Base-by-base conservation (phyloP, 495 filamentous ascomycete species). In the Penicillium paxilli region DNA sequence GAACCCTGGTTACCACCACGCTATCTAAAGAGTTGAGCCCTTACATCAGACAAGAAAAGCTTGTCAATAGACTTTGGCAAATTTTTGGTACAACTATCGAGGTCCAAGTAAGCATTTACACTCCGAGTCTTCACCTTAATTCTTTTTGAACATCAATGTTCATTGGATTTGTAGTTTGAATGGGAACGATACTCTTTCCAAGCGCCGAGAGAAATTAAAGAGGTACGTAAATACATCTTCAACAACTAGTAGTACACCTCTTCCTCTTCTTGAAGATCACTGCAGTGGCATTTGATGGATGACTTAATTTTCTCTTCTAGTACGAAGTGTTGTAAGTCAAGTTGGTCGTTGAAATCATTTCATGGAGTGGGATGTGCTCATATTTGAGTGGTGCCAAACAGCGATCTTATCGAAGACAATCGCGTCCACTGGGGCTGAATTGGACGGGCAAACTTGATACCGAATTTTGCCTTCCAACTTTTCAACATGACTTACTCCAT, bases 31-130 rank as follows among this genome's bases (percentile, higher is more conserved):
- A 32, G 14, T 20, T 49, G 33, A 35, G 46, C 12, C 16, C 26
- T 35, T 49, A 49, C 17, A 49, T 49, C n/a, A 49, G 25, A 12
- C 46, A 17, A 5, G 12, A 28, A 49, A 35, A 5, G 46, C 46
- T 49, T 6, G 21, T 32, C 26, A 49, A 11, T 23, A 49, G 28
- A n/a, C 46, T 49, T 12, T 20, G n/a, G 4, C 25, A 49, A 6
- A 14, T 49, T 20, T 49, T 49, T 19, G 46, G 46, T n/a, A 25
- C 16, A 6, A 37, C 21, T 4, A 49, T 49, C 11, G 19, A 49
- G n/a, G 46, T 49, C 22, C 25, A 32, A n/a, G 46, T 49, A 14
- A 49, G 46, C 28, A 21, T 8, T 26, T 8, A 47, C 16, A 2
- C 6, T 47, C 25, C 11, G 14, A n/a, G n/a, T n/a, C n/a, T n/a